Evolutionary conservation across 2,329 filamentous ascomycete genomes (phyloP).

Genomic region (Bipolaris cookei): DNA sequence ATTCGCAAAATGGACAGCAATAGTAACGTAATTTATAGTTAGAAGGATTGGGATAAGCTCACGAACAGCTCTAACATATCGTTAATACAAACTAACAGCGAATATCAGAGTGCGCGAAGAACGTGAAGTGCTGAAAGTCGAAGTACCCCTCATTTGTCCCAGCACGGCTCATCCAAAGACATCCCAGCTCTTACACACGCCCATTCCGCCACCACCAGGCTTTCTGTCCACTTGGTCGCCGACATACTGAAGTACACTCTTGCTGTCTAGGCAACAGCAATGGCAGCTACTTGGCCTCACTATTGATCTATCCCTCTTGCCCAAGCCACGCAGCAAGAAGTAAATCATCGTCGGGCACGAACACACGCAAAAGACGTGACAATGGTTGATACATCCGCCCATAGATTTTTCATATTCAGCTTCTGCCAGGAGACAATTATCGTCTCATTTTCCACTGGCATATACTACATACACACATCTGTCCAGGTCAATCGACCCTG

Average conservation of each 20-base stretch:
- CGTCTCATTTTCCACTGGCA: conserved; percentile 1
- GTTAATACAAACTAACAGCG: background rate
- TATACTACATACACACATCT: background rate
- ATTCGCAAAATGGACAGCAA: background rate
- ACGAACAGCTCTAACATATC: background rate
- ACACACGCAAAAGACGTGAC: too few species aligned
- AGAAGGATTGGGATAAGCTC: background rate
- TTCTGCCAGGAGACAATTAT: background rate
- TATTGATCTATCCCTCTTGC: background rate
- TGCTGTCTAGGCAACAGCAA: background rate
- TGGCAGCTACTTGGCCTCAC: background rate
- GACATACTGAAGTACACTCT: background rate
- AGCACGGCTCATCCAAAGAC: background rate
- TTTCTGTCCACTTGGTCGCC: background rate
- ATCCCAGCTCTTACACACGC: conserved; percentile 1
- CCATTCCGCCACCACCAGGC: background rate
- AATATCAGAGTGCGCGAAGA: background rate
- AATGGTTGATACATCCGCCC: background rate
- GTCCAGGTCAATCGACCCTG: conserved; percentile 1
- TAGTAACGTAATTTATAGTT: conserved; percentile 4
- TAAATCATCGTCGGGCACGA: background rate
- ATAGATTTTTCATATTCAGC: background rate
- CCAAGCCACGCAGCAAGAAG: background rate
- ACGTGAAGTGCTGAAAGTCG: conserved; percentile 4
- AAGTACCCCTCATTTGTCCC: conserved; percentile 10